Evolutionary conservation across 2,329 filamentous ascomycete species (phyloP), one percentile per base, ranked within the genome.

Genomic region (Fusarium kyushuense): DNA sequence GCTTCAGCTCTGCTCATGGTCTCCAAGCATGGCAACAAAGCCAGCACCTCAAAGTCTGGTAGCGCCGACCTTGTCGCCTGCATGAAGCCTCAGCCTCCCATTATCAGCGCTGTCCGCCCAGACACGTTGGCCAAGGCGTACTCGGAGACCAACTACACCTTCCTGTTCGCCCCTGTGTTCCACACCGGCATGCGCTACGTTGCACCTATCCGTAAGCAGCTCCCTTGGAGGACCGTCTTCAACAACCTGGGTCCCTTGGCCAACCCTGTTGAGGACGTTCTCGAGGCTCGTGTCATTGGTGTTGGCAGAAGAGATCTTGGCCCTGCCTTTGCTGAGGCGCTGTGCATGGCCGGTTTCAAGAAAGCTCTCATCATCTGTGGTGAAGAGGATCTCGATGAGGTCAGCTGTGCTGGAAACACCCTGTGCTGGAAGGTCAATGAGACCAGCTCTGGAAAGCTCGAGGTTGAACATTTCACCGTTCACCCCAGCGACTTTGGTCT

Each of bases 201-300:
- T 38, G 93, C 94, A 6, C 89, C 91, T 3, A 90, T 97, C 68
- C 91, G 96, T 65, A 92, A 89, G 76, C 92, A 96, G 77, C 87
- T 99, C 23, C 95, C 95, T 60, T 95, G 96, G 86, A 89, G 96
- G 73, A 99, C 96, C 3, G 95, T 99, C 71, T 99, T 99, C 88
- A 99, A 99, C 80, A 88, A 99, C 17, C 87, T 99, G 49, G 96
- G 96, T 0, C 96, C 96, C 0, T 84, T 99, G 29, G 92, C 94
- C 45, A 98, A 98, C 79, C 96, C 96, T 0, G 87, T 97, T 19
- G 92, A 97, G 74, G 88, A 90, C 72, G 79, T 87, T 35, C 88
- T 99, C 61, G 96, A 99, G 81, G 94, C 94, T 14, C 89, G 96
- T 30, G 88, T 99, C 60, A 88, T 99, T n/a, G 96, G 96, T 64